Conservation (phyloP, 306 rosid genomes). For the Acacia confusa region DNA sequence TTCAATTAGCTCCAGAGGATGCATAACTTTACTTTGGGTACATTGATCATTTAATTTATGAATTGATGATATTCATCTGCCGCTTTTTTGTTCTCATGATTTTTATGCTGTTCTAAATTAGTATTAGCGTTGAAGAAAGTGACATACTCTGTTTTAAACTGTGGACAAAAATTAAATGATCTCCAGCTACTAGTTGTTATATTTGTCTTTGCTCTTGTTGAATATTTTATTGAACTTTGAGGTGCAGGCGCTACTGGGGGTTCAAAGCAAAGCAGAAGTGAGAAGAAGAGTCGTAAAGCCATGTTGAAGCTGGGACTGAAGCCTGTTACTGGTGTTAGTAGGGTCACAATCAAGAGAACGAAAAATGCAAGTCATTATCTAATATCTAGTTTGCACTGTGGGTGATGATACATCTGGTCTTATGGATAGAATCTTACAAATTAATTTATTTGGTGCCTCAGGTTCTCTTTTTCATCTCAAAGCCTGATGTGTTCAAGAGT, state of each 20-base stretch:
- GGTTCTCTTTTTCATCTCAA: slow-evolving; percentile 85
- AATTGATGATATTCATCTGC: neutral
- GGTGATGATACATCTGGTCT: neutral
- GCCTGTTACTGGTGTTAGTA: slow-evolving; percentile 83
- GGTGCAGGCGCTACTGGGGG: slow-evolving; percentile 62
- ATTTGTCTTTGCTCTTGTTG: neutral
- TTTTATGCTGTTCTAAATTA: neutral
- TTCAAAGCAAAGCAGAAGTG: slow-evolving; percentile 96
- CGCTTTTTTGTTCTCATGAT: neutral
- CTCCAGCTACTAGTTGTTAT: neutral
- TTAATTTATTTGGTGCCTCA: slow-evolving; percentile 28
- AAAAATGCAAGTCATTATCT: slow-evolving; percentile 53
- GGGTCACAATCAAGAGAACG: slow-evolving; percentile 92
- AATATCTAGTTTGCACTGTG: neutral
- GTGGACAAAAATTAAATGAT: too few relatives aligned
- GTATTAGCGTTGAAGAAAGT: too few relatives aligned
- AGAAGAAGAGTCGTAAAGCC: slow-evolving; percentile 96
- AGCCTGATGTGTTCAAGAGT: slow-evolving; percentile 92
- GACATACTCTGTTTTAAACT: neutral
- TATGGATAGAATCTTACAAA: slow-evolving; percentile 2
- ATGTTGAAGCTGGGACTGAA: slow-evolving; percentile 95
- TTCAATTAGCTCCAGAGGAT: neutral
- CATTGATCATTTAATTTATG: neutral
- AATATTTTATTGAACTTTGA: slow-evolving; percentile 19
- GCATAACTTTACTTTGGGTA: neutral